These are phyloP conservation scores for Pleurotus pulmonarius DNA, from an alignment of 768 basidiomycete species.

Conservation along the genomic window DNA sequence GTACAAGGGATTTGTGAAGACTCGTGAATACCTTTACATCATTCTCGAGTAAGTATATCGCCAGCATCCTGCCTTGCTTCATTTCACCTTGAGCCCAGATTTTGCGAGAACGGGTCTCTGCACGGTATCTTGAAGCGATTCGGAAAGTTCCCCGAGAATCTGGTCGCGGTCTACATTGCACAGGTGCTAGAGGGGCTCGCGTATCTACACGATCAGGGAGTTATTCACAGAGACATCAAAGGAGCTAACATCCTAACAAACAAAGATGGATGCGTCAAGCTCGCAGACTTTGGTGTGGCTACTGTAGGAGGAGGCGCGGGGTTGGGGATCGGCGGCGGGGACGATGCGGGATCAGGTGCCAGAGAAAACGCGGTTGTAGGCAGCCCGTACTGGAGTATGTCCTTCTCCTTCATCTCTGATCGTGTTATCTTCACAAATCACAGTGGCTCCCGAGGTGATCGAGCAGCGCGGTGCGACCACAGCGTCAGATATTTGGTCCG, in stretches of 20 bases:
- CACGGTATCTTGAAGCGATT: conserved; percentile 95
- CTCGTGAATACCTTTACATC: conserved; percentile 91
- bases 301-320: conserved; percentile 19
- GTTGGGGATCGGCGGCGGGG: conserved; percentile 32
- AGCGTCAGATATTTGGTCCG: conserved; percentile 91
- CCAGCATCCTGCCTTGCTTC: background rate
- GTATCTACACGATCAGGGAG: conserved; percentile 98
- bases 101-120: conserved; percentile 97
- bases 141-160: conserved; percentile 96
- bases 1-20: conserved; percentile 97
- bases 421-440: conserved; percentile 9
- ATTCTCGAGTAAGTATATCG: conserved; percentile 72
- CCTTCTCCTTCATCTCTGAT: background rate
- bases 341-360: conserved; percentile 61
- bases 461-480: conserved; percentile 97
- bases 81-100: conserved; percentile 37
- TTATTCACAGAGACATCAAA: conserved; percentile 98
- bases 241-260: conserved; percentile 98
- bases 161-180: conserved; percentile 95
- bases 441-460: conserved; percentile 98
- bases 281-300: conserved; percentile 99
- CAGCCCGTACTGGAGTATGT: conserved; percentile 96
- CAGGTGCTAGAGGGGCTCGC: conserved; percentile 95
- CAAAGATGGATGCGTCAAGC: conserved; percentile 96
- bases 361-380: conserved; percentile 93